Evolutionary conservation across 2,329 filamentous ascomycete genomes (phyloP), one percentile per base, ranked within the genome.

Genomic region (Zymoseptoria crescenta): DNA sequence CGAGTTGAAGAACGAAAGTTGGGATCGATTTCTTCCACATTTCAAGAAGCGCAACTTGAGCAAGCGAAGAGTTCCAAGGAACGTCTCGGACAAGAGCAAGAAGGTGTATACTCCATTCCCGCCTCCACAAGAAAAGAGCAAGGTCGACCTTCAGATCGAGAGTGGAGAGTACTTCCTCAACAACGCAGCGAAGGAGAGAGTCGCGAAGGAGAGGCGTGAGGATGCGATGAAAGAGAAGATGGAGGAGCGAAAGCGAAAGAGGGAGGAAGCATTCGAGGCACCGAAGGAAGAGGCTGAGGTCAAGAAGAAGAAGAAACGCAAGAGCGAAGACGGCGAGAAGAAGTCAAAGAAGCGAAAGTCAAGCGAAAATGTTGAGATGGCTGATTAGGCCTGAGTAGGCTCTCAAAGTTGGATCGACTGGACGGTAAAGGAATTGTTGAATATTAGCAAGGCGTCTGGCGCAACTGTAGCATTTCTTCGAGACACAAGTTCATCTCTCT

Each of bases 31-130:
- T 79, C 80, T 99, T 55, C 94, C 94, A 55, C 91, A 99, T 74
- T 97, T 97, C 81, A 96, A 96, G 83, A 96, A 89, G 80, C 86
- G 90, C 71, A 93, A 87, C 58, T 82, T 97, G 65, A 91, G 85
- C 78, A 92, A 91, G 79, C 83, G 94, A 66, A 84, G 85, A 66
- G 85, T 87, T 68, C 95, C 94, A 0, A 84, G 84, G 80, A 91
- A 89, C 70, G 86, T 99, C 72, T 91, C 84, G 56, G 92, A 99
- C 80, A 99, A 99, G 83, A 76, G 80, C 72, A 96, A 93, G 83
- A 97, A 96, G 83, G 76, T 81, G 10, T 99, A 96, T 80, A 99
- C 95, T 65, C 93, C 94, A 8, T 99, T 99, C 86, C 94, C 94
- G 54, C 94, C 94, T 6, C 84, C 91, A 50, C 91, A 92, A 65